phyloP scores from a whole-genome alignment of 2,329 filamentous ascomycete species.

The Trichothecium sympodiale region DNA sequence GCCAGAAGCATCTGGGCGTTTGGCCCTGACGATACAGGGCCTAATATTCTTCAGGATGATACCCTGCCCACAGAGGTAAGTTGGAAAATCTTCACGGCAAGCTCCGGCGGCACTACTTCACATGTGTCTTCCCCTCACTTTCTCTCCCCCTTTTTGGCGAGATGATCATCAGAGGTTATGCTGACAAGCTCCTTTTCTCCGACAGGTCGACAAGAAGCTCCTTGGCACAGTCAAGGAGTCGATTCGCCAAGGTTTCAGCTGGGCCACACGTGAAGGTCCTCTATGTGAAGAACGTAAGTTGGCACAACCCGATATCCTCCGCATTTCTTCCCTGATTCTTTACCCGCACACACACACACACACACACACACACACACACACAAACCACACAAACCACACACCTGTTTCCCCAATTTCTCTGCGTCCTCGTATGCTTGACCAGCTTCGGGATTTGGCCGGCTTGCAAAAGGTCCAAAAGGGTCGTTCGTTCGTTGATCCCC shows the following conservation, averaged over 20 bases:
- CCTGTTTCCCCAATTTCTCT: too few relatives aligned
- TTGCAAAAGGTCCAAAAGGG: too few relatives aligned
- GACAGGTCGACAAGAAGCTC: constrained; percentile 77
- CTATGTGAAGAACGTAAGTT: constrained; percentile 91
- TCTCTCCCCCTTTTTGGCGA: too few relatives aligned
- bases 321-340: constrained; percentile 2
- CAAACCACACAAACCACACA: too few relatives aligned
- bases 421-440: neutral
- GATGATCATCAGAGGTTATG: too few relatives aligned
- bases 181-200: neutral
- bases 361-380: too few relatives aligned
- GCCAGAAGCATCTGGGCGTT: constrained; percentile 97
- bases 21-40: constrained; percentile 85
- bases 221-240: constrained; percentile 81
- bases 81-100: constrained; percentile 5
- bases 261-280: constrained; percentile 90
- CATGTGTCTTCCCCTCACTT: neutral
- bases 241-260: constrained; percentile 91
- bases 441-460: neutral
- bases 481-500: too few relatives aligned
- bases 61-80: constrained; percentile 77
- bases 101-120: neutral
- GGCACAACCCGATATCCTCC: neutral
- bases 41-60: constrained; percentile 94
- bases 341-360: too few relatives aligned